A percentile compares a stretch with the other conserved stretches of the same genome.
phyloP scores from a whole-genome alignment of 1,139 yeast genomes.

The Pichia sp. region DNA sequence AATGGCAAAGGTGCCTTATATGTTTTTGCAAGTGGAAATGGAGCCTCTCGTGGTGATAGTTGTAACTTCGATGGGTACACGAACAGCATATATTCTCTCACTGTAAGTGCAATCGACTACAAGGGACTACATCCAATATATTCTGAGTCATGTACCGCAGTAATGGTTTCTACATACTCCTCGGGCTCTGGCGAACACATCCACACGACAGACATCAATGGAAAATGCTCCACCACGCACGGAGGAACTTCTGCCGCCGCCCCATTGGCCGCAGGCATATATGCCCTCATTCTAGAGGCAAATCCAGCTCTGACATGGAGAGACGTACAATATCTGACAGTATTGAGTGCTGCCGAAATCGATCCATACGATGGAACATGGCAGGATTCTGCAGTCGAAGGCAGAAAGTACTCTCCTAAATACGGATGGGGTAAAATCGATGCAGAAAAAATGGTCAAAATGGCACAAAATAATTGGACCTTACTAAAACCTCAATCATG shows the following conservation, averaged over 20 bases:
- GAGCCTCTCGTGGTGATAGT: conserved; percentile 76
- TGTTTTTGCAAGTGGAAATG: conserved; percentile 97
- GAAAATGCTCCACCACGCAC: conserved; percentile 67
- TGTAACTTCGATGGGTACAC: conserved; percentile 98
- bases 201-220: conserved; percentile 81
- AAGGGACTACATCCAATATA: conserved; percentile 82
- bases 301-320: conserved; percentile 94
- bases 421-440: conserved; percentile 95
- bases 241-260: conserved; percentile 99
- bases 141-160: conserved; percentile 92
- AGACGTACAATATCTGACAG: conserved; percentile 82
- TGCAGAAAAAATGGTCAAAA: conserved; percentile 68
- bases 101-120: conserved; percentile 91
- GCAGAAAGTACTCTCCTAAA: conserved; percentile 70
- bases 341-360: conserved; percentile 67
- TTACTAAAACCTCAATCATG: conserved; percentile 89
- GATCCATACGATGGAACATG: conserved; percentile 65
- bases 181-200: conserved; percentile 90
- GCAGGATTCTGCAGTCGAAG: conserved; percentile 55
- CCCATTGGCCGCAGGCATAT: conserved; percentile 94
- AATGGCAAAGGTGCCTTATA: conserved; percentile 77
- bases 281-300: conserved; percentile 72
- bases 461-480: conserved; percentile 67
- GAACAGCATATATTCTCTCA: conserved; percentile 88
- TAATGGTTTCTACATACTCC: conserved; percentile 91